Conservation (phyloP, 1,139 yeast genomes). For the Arxiozyma slooffiae region DNA sequence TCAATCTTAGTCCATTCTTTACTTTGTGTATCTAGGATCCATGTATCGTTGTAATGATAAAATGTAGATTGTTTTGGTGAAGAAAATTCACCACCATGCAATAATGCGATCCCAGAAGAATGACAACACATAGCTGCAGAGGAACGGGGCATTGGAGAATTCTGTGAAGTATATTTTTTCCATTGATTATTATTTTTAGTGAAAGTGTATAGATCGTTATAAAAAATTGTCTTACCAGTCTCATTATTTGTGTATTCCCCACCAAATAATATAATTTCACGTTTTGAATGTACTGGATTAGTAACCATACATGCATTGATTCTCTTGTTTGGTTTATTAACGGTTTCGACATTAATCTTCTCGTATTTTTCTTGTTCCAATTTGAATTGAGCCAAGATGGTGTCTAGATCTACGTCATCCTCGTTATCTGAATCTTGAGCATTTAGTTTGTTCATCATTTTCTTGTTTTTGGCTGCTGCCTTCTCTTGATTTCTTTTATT, state of each 20-base stretch:
- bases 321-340: slow-evolving; percentile 55
- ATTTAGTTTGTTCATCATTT: slow-evolving; percentile 50
- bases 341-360: slow-evolving; percentile 53
- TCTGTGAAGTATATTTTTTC: slow-evolving; percentile 71
- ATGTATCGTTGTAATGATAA: slow-evolving; percentile 92
- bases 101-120: slow-evolving; percentile 72
- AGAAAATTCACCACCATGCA: slow-evolving; percentile 96
- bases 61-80: slow-evolving; percentile 93
- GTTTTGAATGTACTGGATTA: slow-evolving; percentile 64
- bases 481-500: slow-evolving; percentile 65
- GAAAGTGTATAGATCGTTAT: slow-evolving; percentile 71
- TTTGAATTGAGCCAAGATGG: slow-evolving; percentile 67
- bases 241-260: slow-evolving; percentile 55
- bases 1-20: slow-evolving; percentile 91
- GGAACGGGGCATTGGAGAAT: slow-evolving; percentile 84
- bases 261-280: slow-evolving; percentile 77
- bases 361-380: slow-evolving; percentile 70
- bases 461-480: slow-evolving; percentile 64
- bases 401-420: slow-evolving; percentile 83
- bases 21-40: slow-evolving; percentile 75
- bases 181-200: slow-evolving; percentile 71
- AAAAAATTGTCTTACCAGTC: slow-evolving; percentile 54
- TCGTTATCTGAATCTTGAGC: slow-evolving; percentile 64
- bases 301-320: slow-evolving; percentile 68
- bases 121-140: slow-evolving; percentile 93